Evolutionary conservation across 2,329 filamentous ascomycete species (phyloP).

Genomic region (Trichoderma sp.): DNA sequence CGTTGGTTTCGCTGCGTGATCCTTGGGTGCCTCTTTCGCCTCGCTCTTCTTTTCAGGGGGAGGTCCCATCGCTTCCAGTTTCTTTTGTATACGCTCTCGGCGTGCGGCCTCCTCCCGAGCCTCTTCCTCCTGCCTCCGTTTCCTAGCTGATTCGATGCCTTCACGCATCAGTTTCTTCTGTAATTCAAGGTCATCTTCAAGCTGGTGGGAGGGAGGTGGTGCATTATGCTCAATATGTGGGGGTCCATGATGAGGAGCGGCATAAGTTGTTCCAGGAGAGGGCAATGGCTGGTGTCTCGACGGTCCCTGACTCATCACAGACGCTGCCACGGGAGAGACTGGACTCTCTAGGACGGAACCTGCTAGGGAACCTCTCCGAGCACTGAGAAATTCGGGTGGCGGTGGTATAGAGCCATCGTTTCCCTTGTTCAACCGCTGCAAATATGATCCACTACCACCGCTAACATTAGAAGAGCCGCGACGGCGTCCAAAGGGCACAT

Average conservation of each 20-base stretch:
- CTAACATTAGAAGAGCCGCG: slow-evolving; percentile 90
- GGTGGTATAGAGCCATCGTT: slow-evolving; percentile 40
- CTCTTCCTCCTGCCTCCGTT: slow-evolving; percentile 65
- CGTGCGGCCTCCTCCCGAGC: slow-evolving; percentile 69
- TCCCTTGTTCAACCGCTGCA: slow-evolving; percentile 52
- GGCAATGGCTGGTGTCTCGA: slow-evolving; percentile 29
- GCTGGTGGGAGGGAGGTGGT: slow-evolving; percentile 30
- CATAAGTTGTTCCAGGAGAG: slow-evolving; percentile 44
- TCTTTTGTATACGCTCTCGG: slow-evolving; percentile 67
- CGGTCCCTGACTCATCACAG: slow-evolving; percentile 29
- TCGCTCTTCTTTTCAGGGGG: slow-evolving; percentile 57
- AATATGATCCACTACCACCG: slow-evolving; percentile 72
- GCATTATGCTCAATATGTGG: slow-evolving; percentile 31
- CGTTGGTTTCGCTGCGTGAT: slow-evolving; percentile 39
- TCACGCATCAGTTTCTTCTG: slow-evolving; percentile 73
- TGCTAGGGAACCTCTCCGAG: slow-evolving; percentile 48
- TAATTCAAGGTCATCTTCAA: slow-evolving; percentile 57
- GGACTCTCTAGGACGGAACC: slow-evolving; percentile 49
- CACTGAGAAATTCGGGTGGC: slow-evolving; percentile 43
- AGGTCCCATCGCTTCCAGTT: slow-evolving; percentile 67
- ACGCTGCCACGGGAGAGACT: slow-evolving; percentile 40
- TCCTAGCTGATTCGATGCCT: slow-evolving; percentile 65
- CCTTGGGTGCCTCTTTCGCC: slow-evolving; percentile 47
- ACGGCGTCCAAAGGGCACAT: slow-evolving; percentile 68
- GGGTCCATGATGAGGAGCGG: slow-evolving; percentile 37